Evolutionary conservation across 306 rosid species (phyloP).

Genomic region (Bauhinia variegata): DNA sequence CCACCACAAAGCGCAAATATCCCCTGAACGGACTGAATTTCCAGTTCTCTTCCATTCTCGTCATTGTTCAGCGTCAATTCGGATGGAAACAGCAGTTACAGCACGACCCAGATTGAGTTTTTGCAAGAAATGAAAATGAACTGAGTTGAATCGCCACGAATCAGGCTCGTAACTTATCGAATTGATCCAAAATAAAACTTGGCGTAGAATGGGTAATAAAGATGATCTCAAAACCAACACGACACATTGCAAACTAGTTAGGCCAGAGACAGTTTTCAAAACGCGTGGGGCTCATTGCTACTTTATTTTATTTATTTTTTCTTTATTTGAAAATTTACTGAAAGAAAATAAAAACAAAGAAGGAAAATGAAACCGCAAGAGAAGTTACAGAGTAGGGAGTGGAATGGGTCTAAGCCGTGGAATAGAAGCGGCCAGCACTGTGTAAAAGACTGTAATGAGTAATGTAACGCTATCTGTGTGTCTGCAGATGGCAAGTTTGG

Average conservation of each 20-base stretch:
- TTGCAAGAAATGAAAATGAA: slow-evolving; percentile 29
- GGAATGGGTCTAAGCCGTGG: slow-evolving; percentile 8
- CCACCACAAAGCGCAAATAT: slow-evolving; percentile 33
- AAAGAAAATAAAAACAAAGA: not conserved
- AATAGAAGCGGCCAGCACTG: too few species aligned
- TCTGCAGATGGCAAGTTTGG: not conserved
- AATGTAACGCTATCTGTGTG: not conserved
- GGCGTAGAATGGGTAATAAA: slow-evolving; percentile 16
- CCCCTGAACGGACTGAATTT: slow-evolving; percentile 46
- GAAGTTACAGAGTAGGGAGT: not conserved
- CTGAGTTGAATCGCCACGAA: slow-evolving; percentile 2
- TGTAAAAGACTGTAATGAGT: not conserved
- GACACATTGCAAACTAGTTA: slow-evolving; percentile 24
- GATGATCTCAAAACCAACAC: slow-evolving; percentile 35
- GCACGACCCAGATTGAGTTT: slow-evolving; percentile 33
- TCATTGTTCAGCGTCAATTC: slow-evolving; percentile 8
- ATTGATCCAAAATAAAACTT: not conserved
- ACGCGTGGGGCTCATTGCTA: slow-evolving; percentile 49
- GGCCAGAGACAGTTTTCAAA: slow-evolving; percentile 49
- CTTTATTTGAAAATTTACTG: not conserved
- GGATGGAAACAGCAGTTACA: slow-evolving; percentile 16
- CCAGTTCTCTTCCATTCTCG: slow-evolving; percentile 50
- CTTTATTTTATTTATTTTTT: not conserved
- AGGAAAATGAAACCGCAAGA: not conserved
- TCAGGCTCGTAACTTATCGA: slow-evolving; percentile 24